Evolutionary conservation across 73 alveolate species (phyloP).

Genomic region (Paramecium primaurelia): DNA sequence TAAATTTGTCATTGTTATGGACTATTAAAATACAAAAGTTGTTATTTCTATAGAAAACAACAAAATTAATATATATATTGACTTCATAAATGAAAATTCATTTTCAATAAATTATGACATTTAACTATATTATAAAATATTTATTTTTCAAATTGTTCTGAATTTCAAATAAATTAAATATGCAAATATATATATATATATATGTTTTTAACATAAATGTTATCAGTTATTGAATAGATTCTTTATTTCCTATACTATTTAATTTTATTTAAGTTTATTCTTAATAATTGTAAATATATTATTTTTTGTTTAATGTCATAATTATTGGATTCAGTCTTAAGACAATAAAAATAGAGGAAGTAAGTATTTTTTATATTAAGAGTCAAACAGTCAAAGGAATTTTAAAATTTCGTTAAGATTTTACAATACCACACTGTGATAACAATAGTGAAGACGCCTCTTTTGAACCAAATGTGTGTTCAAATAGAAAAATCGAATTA

Average conservation of each 20-base stretch:
- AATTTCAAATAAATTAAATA: background rate
- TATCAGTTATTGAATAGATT: background rate
- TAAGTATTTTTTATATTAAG: background rate
- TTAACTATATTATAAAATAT: background rate
- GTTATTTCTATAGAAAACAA: background rate
- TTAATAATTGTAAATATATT: background rate
- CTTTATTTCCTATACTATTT: background rate
- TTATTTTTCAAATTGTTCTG: background rate
- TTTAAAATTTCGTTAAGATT: background rate
- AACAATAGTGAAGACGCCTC: background rate
- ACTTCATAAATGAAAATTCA: background rate
- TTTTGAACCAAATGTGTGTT: background rate
- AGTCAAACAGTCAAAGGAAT: slow-evolving; percentile 5
- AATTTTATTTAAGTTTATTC: background rate
- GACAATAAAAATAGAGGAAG: background rate
- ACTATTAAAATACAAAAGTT: background rate
- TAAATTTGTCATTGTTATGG: background rate
- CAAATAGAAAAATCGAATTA: slow-evolving; percentile 3
- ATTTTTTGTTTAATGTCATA: background rate
- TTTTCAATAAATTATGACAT: background rate
- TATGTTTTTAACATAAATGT: background rate
- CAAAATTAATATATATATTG: background rate
- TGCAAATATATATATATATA: background rate
- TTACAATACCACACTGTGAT: slow-evolving; percentile 11
- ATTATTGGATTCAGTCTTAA: background rate